phyloP scores from a whole-genome alignment of 2,329 filamentous ascomycete species.

The Zasmidium cellare region DNA sequence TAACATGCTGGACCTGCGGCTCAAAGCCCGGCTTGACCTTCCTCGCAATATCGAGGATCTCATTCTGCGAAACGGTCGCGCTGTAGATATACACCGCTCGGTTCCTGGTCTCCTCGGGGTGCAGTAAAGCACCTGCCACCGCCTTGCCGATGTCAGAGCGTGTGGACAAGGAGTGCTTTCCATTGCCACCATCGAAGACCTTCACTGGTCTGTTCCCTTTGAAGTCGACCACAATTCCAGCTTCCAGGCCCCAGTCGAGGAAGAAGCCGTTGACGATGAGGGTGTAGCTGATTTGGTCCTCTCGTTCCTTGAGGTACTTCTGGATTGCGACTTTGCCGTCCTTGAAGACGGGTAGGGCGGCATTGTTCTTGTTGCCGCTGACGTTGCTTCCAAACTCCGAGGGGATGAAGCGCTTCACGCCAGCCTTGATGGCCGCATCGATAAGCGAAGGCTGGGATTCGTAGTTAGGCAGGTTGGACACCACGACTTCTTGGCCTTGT shows the following conservation, averaged over 20 bases:
- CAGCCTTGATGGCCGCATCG: constrained; percentile 40
- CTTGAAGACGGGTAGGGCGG: constrained; percentile 38
- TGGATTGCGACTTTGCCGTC: constrained; percentile 37
- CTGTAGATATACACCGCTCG: constrained; percentile 39
- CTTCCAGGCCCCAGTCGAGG: constrained; percentile 39
- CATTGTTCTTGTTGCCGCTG: constrained; percentile 29
- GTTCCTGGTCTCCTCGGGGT: constrained; percentile 38
- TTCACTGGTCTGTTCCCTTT: constrained; percentile 31
- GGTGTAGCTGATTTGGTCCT: constrained; percentile 36
- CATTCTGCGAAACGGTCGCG: constrained; percentile 38
- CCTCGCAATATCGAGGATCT: constrained; percentile 36
- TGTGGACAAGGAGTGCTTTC: constrained; percentile 32
- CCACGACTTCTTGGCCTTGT: constrained; percentile 37
- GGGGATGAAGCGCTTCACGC: constrained; percentile 42
- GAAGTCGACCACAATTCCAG: constrained; percentile 38
- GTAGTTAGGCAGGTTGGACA: constrained; percentile 23
- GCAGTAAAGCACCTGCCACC: constrained; percentile 34
- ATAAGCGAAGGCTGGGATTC: constrained; percentile 34
- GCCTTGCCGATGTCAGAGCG: constrained; percentile 35
- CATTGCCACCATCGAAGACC: constrained; percentile 39
- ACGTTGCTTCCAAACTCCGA: constrained; percentile 42
- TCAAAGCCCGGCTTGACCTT: constrained; percentile 34
- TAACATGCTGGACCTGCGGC: constrained; percentile 22
- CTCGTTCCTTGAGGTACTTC: constrained; percentile 36
- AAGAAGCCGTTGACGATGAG: constrained; percentile 36